Evolutionary conservation across 176 grass and related monocot genomes (phyloP), one percentile per base, ranked within the genome.

Genomic region (Echinochloa phyllopogon): DNA sequence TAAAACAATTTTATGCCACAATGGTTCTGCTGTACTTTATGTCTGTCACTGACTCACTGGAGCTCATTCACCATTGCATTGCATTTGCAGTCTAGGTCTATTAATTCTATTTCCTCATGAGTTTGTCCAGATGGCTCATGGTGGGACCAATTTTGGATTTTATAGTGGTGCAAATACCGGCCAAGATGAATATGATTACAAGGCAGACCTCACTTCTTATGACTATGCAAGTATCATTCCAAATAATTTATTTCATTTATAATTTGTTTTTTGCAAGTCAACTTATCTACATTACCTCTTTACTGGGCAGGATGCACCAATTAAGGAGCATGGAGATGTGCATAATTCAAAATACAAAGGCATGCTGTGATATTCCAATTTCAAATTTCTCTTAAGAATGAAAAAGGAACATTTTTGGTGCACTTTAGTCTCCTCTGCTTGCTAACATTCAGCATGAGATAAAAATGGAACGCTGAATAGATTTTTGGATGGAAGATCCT

Each of bases 21-120:
- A 98, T 89, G 93, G 89, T 76, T 98, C 96, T 92, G 93, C 87
- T 79, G 83, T 98, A 82, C 96, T 98, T 79, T 98, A 98, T 98
- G 96, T 98, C 72, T 77, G 92, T 92, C 48, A n/a, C 37, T 52
- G 70, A 42, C 91, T 92, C 48, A n/a, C 37, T 52, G 70, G 48
- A 69, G 6, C 83, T 48, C 69, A 68, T 88, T 78, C 84, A 55
- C 76, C 39, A 74, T 41, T 57, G 14, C 60, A 83, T 71, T 94
- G 58, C 39, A 77, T 78, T 86, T 74, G 43, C 63, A 68, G 11
- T 76, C 70, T 25, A 70, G 33, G 80, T 63, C 13, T 56, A 51
- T 82, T 65, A 74, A 77, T 65, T 89, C 2, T 62, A 9, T 89
- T 73, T 83, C 66, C 64, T 88, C 62, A 77, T 29, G 79, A 82